These are phyloP conservation scores for Neocucurbitaria cava DNA, from an alignment of 2,329 filamentous ascomycete species.

Conservation along the genomic window DNA sequence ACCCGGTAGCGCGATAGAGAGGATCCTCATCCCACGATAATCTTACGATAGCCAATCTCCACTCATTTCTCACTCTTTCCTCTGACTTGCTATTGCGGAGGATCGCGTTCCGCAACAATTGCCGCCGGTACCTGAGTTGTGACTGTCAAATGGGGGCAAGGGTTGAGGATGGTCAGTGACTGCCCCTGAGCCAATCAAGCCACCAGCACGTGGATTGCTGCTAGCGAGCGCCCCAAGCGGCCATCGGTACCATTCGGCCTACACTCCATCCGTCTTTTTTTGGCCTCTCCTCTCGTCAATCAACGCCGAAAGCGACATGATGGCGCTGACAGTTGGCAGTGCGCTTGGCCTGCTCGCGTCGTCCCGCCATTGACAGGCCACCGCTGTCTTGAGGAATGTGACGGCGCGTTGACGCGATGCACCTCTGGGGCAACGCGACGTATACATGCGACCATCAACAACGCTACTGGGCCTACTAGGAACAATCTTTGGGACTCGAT, in stretches of 20 bases:
- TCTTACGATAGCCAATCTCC: constrained; percentile 5
- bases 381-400: background rate
- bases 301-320: background rate
- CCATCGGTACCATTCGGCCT: background rate
- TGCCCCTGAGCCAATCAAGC: constrained; percentile 23
- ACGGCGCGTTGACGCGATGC: constrained; percentile 1
- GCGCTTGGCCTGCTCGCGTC: constrained; percentile 2
- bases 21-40: background rate
- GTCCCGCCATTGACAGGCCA: constrained; percentile 1
- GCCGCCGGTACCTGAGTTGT: background rate
- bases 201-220: constrained; percentile 19
- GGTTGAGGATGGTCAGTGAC: background rate
- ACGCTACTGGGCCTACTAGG: background rate
- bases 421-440: background rate
- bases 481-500: background rate
- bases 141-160: background rate
- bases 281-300: constrained; percentile 11
- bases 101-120: background rate
- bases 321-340: constrained; percentile 7
- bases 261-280: constrained; percentile 1
- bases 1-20: background rate
- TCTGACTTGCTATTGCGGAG: background rate
- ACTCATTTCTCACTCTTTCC: constrained; percentile 3
- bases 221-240: constrained; percentile 23
- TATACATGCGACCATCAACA: background rate